These are phyloP conservation scores for Saposhnikovia divaricata DNA, from an alignment of 129 eudicot species.

Conservation along the genomic window DNA sequence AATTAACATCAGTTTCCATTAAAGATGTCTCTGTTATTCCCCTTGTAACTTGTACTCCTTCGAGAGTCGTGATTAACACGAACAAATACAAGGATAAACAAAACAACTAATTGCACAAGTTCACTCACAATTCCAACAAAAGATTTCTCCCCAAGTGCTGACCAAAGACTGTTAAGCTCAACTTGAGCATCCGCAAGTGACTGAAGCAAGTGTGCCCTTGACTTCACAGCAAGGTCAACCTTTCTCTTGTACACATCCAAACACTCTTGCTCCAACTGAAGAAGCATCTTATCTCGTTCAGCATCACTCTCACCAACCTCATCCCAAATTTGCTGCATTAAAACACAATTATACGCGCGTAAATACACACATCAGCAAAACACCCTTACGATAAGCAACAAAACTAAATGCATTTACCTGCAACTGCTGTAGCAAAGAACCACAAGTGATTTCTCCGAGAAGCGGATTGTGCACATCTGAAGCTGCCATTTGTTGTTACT, in stretches of 20 bases:
- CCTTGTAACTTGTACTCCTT: background rate
- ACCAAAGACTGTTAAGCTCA: slow-evolving; percentile 62
- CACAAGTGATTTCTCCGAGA: slow-evolving; percentile 66
- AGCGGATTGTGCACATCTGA: slow-evolving; percentile 50
- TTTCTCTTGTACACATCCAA: slow-evolving; percentile 89
- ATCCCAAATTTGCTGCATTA: slow-evolving; percentile 90
- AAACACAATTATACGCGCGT: background rate
- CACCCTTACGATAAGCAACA: background rate
- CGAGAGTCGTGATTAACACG: background rate
- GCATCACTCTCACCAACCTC: slow-evolving; percentile 95
- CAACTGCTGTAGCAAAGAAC: slow-evolving; percentile 69
- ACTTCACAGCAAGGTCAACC: slow-evolving; percentile 77
- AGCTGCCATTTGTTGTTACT: slow-evolving; percentile 48
- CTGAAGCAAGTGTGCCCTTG: slow-evolving; percentile 79
- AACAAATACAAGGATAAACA: background rate
- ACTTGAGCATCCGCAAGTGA: slow-evolving; percentile 70
- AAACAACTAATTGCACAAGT: background rate
- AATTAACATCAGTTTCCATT: slow-evolving; percentile 1
- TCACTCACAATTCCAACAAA: slow-evolving; percentile 59
- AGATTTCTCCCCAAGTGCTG: slow-evolving; percentile 77
- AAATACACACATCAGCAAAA: background rate
- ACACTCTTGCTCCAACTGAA: slow-evolving; percentile 92
- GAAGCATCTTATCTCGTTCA: slow-evolving; percentile 89
- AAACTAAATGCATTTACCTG: slow-evolving; percentile 35
- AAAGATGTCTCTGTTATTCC: background rate